A percentile compares a stretch with the other conserved stretches of the same genome.
phyloP scores from a whole-genome alignment of 768 basidiomycete species.

The Podaxis sp. region DNA sequence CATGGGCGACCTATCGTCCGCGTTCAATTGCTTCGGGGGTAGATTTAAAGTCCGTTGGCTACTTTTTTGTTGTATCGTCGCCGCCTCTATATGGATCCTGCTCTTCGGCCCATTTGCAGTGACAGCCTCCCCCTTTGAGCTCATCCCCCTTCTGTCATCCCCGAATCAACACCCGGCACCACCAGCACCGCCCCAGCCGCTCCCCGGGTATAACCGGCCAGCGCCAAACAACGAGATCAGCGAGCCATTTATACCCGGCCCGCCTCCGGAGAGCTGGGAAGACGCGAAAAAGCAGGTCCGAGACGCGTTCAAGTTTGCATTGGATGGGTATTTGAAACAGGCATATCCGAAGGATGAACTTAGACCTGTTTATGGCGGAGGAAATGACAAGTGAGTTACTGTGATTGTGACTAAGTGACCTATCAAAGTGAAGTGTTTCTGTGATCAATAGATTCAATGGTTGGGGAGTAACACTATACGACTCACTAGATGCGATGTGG shows the following conservation, averaged over 20 bases:
- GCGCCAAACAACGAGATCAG: neutral
- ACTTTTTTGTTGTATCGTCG: neutral
- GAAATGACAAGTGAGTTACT: slow-evolving; percentile 48
- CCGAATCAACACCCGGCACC: neutral
- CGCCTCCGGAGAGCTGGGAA: slow-evolving; percentile 31
- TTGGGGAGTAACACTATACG: slow-evolving; percentile 68
- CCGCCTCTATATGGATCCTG: neutral
- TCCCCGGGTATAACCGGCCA: neutral
- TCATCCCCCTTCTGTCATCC: neutral
- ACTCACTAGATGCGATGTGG: slow-evolving; percentile 80
- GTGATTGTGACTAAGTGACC: neutral
- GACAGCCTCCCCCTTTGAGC: neutral
- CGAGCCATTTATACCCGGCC: slow-evolving; percentile 10
- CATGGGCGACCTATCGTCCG: neutral
- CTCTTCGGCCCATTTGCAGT: slow-evolving; percentile 1
- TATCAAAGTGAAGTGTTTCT: neutral
- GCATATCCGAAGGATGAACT: slow-evolving; percentile 59
- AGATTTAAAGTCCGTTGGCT: slow-evolving; percentile 4
- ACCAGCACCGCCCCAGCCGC: neutral
- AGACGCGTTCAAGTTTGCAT: slow-evolving; percentile 56
- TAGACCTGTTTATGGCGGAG: slow-evolving; percentile 39
- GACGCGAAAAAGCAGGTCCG: slow-evolving; percentile 46
- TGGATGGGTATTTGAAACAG: slow-evolving; percentile 47
- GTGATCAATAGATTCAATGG: slow-evolving; percentile 33
- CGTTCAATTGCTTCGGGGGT: slow-evolving; percentile 3